A percentile compares a stretch with the other conserved stretches of the same genome.
phyloP scores from a whole-genome alignment of 257 asterid genomes.

The Ballota nigra region DNA sequence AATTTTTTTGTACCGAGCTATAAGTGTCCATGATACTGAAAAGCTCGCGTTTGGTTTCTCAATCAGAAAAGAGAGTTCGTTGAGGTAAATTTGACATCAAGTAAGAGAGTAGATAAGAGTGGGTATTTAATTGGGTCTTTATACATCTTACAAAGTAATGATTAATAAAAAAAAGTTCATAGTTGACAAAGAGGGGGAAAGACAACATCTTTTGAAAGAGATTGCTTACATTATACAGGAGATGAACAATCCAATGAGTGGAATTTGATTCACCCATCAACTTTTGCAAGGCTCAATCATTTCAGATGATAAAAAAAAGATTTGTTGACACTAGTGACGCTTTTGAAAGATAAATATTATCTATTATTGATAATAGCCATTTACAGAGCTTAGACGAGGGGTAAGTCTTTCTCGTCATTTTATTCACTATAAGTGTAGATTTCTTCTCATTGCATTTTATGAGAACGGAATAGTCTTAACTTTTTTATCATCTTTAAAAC shows the following conservation, averaged over 20 bases:
- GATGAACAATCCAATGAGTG: conserved; percentile 59
- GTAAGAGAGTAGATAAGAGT: conserved; percentile 40
- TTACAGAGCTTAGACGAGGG: conserved; percentile 37
- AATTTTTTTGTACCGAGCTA: conserved; percentile 54
- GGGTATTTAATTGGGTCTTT: conserved; percentile 57
- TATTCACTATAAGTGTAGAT: not conserved
- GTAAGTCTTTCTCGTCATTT: conserved; percentile 32
- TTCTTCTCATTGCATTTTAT: not conserved
- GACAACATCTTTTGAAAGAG: conserved; percentile 35
- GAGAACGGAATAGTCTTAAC: not conserved
- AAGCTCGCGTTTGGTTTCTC: conserved; percentile 50
- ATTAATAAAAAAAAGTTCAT: conserved; percentile 20
- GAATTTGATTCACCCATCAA: conserved; percentile 59
- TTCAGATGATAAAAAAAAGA: conserved; percentile 53
- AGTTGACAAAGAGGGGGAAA: conserved; percentile 19
- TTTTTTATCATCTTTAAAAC: not conserved
- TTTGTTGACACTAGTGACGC: conserved; percentile 58
- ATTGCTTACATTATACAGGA: conserved; percentile 53
- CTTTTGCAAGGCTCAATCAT: conserved; percentile 42
- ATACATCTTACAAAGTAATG: conserved; percentile 47
- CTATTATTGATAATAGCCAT: conserved; percentile 41
- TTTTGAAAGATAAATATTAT: conserved; percentile 61
- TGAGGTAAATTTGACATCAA: conserved; percentile 51
- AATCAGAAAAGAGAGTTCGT: conserved; percentile 49
- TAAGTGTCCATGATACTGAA: conserved; percentile 51